Conservation (phyloP, 495 filamentous ascomycete species). For the Penicillium diatomitis region DNA sequence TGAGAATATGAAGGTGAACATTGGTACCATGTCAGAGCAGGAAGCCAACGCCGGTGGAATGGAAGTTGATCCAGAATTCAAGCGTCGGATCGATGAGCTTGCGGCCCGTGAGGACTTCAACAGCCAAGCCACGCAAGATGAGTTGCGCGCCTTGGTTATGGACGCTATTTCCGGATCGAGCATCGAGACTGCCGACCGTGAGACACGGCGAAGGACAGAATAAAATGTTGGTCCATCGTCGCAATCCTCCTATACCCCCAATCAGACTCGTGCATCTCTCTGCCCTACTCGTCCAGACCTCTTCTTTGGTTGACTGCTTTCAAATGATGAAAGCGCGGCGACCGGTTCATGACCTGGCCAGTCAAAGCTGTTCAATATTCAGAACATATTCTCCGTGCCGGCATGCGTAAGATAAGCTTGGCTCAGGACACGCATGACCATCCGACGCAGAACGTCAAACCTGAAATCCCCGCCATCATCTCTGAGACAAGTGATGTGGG, state of each 20-base stretch:
- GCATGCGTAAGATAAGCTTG: too few species aligned
- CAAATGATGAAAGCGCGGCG: too few species aligned
- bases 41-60: conserved; percentile 37
- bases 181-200: conserved; percentile 44
- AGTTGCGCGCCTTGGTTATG: conserved; percentile 58
- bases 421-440: not conserved
- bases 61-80: conserved; percentile 60
- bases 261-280: not conserved
- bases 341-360: too few species aligned
- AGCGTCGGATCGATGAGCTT: conserved; percentile 66
- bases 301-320: too few species aligned
- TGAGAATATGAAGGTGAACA: conserved; percentile 54
- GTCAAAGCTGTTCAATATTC: too few species aligned
- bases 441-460: not conserved
- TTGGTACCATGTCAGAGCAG: conserved; percentile 57
- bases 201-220: conserved; percentile 51
- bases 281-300: not conserved
- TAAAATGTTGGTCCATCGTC: conserved; percentile 17
- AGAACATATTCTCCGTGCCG: too few species aligned
- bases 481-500: not conserved
- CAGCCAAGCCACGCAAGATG: conserved; percentile 57
- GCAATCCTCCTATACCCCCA: not conserved
- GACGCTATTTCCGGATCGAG: conserved; percentile 54
- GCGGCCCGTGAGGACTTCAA: conserved; percentile 65
- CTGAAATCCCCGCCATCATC: too few species aligned